phyloP scores from a whole-genome alignment of 2,329 filamentous ascomycete genomes.

The Clonostachys byssicola region DNA sequence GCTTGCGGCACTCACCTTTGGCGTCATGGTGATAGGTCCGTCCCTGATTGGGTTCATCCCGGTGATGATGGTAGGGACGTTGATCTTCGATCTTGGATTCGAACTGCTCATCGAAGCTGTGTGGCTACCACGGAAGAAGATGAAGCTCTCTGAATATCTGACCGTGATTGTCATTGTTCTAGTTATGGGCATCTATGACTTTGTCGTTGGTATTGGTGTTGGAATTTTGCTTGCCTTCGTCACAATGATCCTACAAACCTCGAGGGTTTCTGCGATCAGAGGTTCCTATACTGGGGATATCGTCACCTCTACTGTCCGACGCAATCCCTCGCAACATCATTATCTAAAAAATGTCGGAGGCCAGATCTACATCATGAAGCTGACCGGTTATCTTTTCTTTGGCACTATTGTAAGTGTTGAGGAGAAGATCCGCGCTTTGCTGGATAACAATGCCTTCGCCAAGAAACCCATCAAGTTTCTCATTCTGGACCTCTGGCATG shows the following conservation, averaged over 20 bases:
- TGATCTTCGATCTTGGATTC: conserved; percentile 94
- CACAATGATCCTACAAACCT: conserved; percentile 87
- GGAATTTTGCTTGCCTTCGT: conserved; percentile 90
- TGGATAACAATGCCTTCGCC: conserved; percentile 78
- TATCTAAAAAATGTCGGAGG: conserved; percentile 82
- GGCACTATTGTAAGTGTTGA: conserved; percentile 96
- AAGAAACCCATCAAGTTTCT: conserved; percentile 82
- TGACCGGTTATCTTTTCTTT: conserved; percentile 96
- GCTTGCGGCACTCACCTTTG: conserved; percentile 75
- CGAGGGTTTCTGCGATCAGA: conserved; percentile 81
- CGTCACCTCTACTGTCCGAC: conserved; percentile 85
- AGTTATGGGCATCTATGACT: conserved; percentile 96
- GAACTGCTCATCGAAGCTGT: conserved; percentile 87
- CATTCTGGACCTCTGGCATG: conserved; percentile 82
- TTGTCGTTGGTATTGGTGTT: conserved; percentile 88
- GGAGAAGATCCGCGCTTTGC: conserved; percentile 74
- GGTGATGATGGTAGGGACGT: conserved; percentile 90
- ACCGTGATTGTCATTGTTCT: conserved; percentile 88
- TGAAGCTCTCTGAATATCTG: conserved; percentile 82
- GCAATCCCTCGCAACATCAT: conserved; percentile 83
- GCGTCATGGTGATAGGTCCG: conserved; percentile 81
- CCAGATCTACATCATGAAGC: conserved; percentile 87
- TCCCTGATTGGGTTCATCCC: conserved; percentile 90
- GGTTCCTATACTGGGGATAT: conserved; percentile 87
- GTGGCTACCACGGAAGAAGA: conserved; percentile 81